A percentile compares a stretch with the other conserved stretches of the same genome.
phyloP scores from a whole-genome alignment of 2,329 filamentous ascomycete species.

The Tetracladium maxilliforme region DNA sequence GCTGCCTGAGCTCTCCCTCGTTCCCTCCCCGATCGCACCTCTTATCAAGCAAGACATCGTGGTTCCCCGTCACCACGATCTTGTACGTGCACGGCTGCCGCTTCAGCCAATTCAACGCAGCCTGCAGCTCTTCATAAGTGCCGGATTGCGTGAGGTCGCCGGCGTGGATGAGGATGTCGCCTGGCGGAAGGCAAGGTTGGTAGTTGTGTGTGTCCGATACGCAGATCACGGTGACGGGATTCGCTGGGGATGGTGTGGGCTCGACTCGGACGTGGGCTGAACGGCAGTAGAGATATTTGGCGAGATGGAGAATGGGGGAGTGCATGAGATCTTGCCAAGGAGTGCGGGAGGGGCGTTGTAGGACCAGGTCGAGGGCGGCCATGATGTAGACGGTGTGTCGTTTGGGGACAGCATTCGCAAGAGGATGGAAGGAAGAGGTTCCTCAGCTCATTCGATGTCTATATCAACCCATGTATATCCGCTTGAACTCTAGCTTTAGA shows the following conservation, averaged over 20 bases:
- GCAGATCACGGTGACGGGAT: conserved; percentile 62
- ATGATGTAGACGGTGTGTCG: too few relatives aligned
- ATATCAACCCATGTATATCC: too few relatives aligned
- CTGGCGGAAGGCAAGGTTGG: conserved; percentile 46
- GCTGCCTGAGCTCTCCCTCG: conserved; percentile 24
- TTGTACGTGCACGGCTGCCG: conserved; percentile 65
- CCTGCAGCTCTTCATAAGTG: conserved; percentile 58
- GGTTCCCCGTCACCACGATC: conserved; percentile 74
- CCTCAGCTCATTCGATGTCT: too few relatives aligned
- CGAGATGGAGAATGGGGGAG: too few relatives aligned
- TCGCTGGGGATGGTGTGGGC: background rate
- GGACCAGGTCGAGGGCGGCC: too few relatives aligned
- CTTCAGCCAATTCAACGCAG: conserved; percentile 71
- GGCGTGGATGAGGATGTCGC: conserved; percentile 79
- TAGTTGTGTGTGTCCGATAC: conserved; percentile 79
- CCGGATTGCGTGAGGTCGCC: conserved; percentile 73
- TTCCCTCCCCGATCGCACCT: conserved; percentile 43
- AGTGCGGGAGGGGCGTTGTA: too few relatives aligned
- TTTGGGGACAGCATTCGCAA: too few relatives aligned
- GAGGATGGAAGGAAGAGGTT: too few relatives aligned
- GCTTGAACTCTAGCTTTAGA: too few relatives aligned
- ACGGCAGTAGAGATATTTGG: too few relatives aligned
- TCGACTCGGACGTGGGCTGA: too few relatives aligned
- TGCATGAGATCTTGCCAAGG: too few relatives aligned
- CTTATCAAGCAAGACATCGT: conserved; percentile 74